Evolutionary conservation across 2,329 filamentous ascomycete species (phyloP), one percentile per base, ranked within the genome.

Genomic region (Penicillium thymicola): DNA sequence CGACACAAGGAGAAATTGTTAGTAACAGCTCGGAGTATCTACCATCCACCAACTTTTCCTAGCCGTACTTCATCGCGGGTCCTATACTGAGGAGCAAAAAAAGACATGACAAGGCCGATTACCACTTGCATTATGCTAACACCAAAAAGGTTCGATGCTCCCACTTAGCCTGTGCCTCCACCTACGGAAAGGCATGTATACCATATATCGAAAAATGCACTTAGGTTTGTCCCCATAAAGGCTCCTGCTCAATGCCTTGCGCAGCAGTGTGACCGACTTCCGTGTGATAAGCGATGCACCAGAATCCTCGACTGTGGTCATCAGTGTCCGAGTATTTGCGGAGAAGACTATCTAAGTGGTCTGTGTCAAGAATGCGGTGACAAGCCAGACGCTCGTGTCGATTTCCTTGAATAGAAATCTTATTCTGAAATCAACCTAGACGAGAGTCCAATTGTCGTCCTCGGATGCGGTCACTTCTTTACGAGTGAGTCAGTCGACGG

Each of bases 391-490:
- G 50, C 56, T 16, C 56, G 54, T 55, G 53, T 61, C 16, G 53
- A 61, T 21, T 44, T 61, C 27, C 5, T 59, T 9, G 53, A 57
- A 42, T 23, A 2, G 36, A 57, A 59, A 50, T 18, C 6, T 5
- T 61, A 61, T 27, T 54, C 53, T 11, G 47, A 59, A 32, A 61
- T 61, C 23, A 50, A 51, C 11, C 54, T 61, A n/a, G 30, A 61
- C 28, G 53, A 61, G 18, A 61, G 9, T 47, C 59, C 43, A 8
- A 57, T 56, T 7, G 28, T 61, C 16, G 25, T 55, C 5, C 54
- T 57, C 43, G 43, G 56, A 42, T 61, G 50, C n/a, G 56, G 54
- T 2, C 46, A 61, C 40, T 57, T 61, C 46, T 61, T 61, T 18
- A 61, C 59, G 0, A 55, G 32, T 54, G 56, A 61, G 18, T 59